Evolutionary conservation across 495 filamentous ascomycete genomes (phyloP).

Genomic region (Neurospora discreta): DNA sequence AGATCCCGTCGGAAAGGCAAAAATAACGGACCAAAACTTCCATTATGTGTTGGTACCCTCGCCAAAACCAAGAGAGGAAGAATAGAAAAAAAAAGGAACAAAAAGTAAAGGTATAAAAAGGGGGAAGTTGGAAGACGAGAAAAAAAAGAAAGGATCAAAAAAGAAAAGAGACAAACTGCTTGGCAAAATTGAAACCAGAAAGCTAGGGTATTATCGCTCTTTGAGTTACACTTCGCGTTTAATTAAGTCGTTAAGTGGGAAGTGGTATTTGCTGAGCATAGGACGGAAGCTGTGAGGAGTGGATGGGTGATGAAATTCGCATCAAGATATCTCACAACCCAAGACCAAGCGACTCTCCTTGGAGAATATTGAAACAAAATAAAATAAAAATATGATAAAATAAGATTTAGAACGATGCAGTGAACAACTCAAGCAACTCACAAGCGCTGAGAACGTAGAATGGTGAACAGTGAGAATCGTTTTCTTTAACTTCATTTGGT

Average conservation of each 20-base stretch:
- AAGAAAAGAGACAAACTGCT: not conserved
- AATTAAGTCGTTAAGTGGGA: not conserved
- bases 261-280: not conserved
- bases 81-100: too few relatives aligned
- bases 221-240: not conserved
- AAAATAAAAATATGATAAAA: too few relatives aligned
- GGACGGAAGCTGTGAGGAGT: not conserved
- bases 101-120: too few relatives aligned
- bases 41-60: too few relatives aligned
- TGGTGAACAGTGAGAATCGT: not conserved
- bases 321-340: not conserved
- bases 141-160: too few relatives aligned
- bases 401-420: too few relatives aligned
- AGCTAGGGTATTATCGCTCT: too few relatives aligned
- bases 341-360: not conserved
- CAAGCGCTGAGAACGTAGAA: not conserved
- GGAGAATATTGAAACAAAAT: too few relatives aligned
- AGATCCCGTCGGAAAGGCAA: not conserved
- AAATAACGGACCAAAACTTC: not conserved
- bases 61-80: too few relatives aligned
- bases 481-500: not conserved
- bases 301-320: not conserved
- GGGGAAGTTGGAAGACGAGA: too few relatives aligned
- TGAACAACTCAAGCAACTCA: too few relatives aligned
- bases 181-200: too few relatives aligned